phyloP scores from a whole-genome alignment of 495 filamentous ascomycete genomes.

The Xylaria nigripes region DNA sequence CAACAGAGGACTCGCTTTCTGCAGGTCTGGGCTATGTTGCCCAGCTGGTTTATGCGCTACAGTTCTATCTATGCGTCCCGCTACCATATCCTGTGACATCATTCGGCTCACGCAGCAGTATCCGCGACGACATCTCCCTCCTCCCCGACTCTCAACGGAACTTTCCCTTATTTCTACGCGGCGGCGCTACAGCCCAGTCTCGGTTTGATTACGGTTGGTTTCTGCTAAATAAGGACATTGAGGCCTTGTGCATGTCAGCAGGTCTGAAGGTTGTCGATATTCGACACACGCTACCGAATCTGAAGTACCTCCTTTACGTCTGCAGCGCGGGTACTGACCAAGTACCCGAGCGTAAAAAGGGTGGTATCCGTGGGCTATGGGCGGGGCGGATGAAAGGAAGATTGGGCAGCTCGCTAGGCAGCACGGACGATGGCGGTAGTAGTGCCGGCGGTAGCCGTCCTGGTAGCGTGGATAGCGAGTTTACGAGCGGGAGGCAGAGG shows the following conservation, averaged over 20 bases:
- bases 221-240: slow-evolving; percentile 86
- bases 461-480: slow-evolving; percentile 42
- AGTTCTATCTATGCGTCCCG: slow-evolving; percentile 70
- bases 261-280: slow-evolving; percentile 76
- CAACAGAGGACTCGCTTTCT: slow-evolving; percentile 59
- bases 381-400: slow-evolving; percentile 29
- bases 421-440: slow-evolving; percentile 26
- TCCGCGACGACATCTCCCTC: slow-evolving; percentile 70
- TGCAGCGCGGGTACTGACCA: slow-evolving; percentile 71
- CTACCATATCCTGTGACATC: slow-evolving; percentile 75
- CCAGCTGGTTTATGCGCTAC: slow-evolving; percentile 64
- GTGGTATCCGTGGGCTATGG: slow-evolving; percentile 62
- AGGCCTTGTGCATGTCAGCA: slow-evolving; percentile 67
- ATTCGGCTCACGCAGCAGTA: slow-evolving; percentile 62
- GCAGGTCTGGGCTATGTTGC: slow-evolving; percentile 80
- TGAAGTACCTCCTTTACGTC: slow-evolving; percentile 87
- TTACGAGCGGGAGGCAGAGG: slow-evolving; percentile 21
- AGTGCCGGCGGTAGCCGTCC: slow-evolving; percentile 38
- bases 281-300: slow-evolving; percentile 80
- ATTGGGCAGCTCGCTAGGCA: slow-evolving; percentile 12
- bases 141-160: slow-evolving; percentile 55
- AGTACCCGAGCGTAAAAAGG: slow-evolving; percentile 67
- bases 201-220: slow-evolving; percentile 95
- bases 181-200: slow-evolving; percentile 58
- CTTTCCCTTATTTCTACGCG: slow-evolving; percentile 74